Evolutionary conservation across 306 rosid species (phyloP).

Genomic region (Rubus idaeus): DNA sequence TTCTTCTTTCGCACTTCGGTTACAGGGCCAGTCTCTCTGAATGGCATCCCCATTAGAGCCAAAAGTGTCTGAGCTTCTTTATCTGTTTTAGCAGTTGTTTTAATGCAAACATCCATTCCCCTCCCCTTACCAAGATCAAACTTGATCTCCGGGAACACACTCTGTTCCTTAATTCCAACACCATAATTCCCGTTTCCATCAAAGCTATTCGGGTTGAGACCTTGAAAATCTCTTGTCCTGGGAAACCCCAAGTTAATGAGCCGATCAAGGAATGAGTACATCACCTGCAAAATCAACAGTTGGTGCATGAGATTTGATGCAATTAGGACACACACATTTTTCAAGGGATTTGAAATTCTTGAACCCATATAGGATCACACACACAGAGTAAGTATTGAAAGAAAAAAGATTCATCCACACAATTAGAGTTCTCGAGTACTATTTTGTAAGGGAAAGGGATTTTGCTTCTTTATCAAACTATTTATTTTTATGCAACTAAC

Average conservation of each 20-base stretch:
- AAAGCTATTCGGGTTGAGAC: conserved; percentile 71
- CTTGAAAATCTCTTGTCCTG: conserved; percentile 96
- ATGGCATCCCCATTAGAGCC: conserved; percentile 96
- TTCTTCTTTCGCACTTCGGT: conserved; percentile 60
- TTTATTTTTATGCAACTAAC: background rate
- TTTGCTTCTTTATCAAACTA: background rate
- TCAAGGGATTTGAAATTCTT: background rate
- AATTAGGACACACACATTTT: background rate
- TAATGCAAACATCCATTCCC: conserved; percentile 93
- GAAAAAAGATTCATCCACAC: background rate
- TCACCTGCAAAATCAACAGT: conserved; percentile 49
- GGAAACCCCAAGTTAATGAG: conserved; percentile 88
- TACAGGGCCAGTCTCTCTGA: conserved; percentile 62
- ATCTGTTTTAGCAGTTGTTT: conserved; percentile 77
- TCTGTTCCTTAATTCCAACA: conserved; percentile 71
- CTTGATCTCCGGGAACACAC: conserved; percentile 84
- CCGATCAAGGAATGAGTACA: conserved; percentile 85
- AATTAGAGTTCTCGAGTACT: background rate
- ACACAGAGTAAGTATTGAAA: background rate
- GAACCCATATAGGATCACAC: background rate
- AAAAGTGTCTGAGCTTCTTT: conserved; percentile 71
- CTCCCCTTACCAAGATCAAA: conserved; percentile 69
- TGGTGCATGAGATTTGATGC: conserved; percentile 4
- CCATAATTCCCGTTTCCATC: conserved; percentile 84
- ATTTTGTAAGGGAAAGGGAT: background rate